Evolutionary conservation across 2,329 filamentous ascomycete species (phyloP), one percentile per base, ranked within the genome.

Genomic region (Trichoderma aggressivum): DNA sequence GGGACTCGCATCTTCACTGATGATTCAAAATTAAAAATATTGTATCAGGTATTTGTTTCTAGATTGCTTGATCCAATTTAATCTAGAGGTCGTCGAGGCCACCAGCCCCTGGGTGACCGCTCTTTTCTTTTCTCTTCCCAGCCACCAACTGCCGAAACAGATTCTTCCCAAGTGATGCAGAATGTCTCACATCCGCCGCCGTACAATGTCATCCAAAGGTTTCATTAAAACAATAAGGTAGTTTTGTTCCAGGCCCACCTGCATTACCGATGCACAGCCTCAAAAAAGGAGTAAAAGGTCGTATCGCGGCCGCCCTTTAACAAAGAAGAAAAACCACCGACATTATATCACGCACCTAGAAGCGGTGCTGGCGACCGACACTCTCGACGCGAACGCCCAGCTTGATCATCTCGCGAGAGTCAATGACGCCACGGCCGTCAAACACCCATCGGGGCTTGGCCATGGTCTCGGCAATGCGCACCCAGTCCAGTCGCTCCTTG

Each of bases 361-460:
- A 82, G 43, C 80, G 81, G 76, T 82, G 81, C 75, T 84, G 84
- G 26, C 84, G 82, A 24, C 86, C 86, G 39, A 88, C 83, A 72
- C 83, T 86, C 80, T 87, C 85, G 11, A 88, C 84, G 21, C 82
- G 80, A 63, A 88, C 81, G 16, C 84, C 86, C n/a, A 88, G 78
- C 79, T 82, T 83, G 50, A 80, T 79, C 81, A 87, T 83, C 74
- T 83, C 81, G 26, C 79, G 78, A 21, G 81, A 81, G 74, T 88
- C 84, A 60, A 88, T 82, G 34, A 87, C 82, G 50, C 86, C 85
- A 69, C 85, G 84, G n/a, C 86, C 86, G 72, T 88, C 86, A 78
- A 88, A 88, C 30, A 88, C 80, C 85, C 85, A 87, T 70, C 83
- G 84, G 12, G 86, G 86, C 79, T 85, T 84, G 62, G 81, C 81